phyloP scores from a whole-genome alignment of 1,284 basidiomycete genomes.

The Microbotryum silenes-acaulis region DNA sequence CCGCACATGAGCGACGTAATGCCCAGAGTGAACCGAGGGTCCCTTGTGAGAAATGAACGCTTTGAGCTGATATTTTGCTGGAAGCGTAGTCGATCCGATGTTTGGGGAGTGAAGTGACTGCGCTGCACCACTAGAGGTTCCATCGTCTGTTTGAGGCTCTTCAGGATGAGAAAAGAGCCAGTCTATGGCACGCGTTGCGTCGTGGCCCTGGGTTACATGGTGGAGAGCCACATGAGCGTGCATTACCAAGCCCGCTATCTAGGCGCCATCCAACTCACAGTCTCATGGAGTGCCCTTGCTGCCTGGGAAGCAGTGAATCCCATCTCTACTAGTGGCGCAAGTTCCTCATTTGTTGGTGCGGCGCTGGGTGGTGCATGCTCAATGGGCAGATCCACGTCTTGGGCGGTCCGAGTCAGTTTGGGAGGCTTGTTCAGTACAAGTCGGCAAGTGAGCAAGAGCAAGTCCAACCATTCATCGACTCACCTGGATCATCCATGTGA shows the following conservation, averaged over 20 bases:
- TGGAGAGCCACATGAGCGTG: no score
- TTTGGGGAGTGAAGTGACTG: conserved; percentile 3
- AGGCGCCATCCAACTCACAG: conserved; percentile 48
- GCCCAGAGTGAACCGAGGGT: conserved; percentile 85
- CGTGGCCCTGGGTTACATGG: conserved; percentile 50
- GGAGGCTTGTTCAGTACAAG: no score
- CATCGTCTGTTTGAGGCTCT: conserved; percentile 62
- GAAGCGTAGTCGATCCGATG: conserved; percentile 46
- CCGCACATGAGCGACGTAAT: conserved; percentile 79
- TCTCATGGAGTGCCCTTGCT: conserved; percentile 75
- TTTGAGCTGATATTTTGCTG: conserved; percentile 71
- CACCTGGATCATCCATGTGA: conserved; percentile 90
- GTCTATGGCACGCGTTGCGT: conserved; percentile 79
- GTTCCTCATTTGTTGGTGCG: conserved; percentile 8
- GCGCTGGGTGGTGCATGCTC: background rate
- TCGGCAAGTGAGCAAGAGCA: background rate
- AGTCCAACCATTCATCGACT: conserved; percentile 22
- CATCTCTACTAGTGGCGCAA: conserved; percentile 70
- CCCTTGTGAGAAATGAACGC: conserved; percentile 97
- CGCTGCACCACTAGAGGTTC: conserved; percentile 35
- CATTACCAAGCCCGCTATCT: no score
- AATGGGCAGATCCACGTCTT: no score
- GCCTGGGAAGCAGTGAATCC: conserved; percentile 82
- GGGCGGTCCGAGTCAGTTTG: no score
- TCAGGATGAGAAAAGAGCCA: conserved; percentile 97